These are phyloP conservation scores for Lippia alba DNA, from an alignment of 305 asterid species.

Conservation along the genomic window DNA sequence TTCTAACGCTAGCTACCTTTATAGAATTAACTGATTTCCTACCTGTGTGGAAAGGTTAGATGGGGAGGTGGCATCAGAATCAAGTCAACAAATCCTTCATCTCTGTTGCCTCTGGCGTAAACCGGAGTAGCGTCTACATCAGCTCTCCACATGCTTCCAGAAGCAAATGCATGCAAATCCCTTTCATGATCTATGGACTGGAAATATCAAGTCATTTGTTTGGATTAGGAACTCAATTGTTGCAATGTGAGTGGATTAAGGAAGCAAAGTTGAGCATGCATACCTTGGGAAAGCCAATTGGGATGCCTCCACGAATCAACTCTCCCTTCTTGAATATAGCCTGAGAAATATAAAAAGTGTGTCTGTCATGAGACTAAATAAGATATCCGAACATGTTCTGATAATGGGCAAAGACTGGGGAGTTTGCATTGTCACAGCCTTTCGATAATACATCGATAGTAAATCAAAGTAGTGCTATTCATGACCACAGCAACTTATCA, in stretches of 20 bases:
- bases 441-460: too few relatives aligned
- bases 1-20: neutral
- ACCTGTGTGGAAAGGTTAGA: slow-evolving; percentile 72
- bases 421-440: too few relatives aligned
- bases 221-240: too few relatives aligned
- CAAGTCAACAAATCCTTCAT: slow-evolving; percentile 59
- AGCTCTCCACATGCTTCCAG: slow-evolving; percentile 66
- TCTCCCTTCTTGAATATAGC: neutral
- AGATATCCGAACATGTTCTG: too few relatives aligned
- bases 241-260: too few relatives aligned
- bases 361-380: too few relatives aligned
- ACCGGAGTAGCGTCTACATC: slow-evolving; percentile 57
- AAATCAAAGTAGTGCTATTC: too few relatives aligned
- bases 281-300: neutral
- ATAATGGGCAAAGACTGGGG: too few relatives aligned
- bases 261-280: neutral
- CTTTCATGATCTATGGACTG: slow-evolving; percentile 66
- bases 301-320: neutral
- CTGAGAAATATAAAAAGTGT: neutral
- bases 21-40: neutral
- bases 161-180: slow-evolving; percentile 64
- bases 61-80: slow-evolving; percentile 67
- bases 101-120: slow-evolving; percentile 42
- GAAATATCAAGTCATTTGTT: neutral
- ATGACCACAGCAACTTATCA: too few relatives aligned